Conservation (phyloP, 176 grass and related monocot genomes). For the Leersia perrieri region DNA sequence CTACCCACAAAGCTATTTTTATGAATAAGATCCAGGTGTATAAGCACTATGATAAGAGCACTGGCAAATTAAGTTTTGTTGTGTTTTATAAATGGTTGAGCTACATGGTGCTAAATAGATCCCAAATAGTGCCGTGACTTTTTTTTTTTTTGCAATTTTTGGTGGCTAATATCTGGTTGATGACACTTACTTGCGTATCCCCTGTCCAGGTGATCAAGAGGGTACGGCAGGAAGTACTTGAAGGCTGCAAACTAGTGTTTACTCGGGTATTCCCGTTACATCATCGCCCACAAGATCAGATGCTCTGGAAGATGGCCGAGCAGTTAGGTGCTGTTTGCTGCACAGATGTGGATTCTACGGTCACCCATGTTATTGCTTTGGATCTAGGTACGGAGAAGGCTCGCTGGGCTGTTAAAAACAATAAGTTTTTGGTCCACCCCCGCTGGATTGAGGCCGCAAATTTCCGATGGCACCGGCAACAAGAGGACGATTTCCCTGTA, state of each 20-base stretch:
- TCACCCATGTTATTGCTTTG: slow-evolving; percentile 69
- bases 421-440: slow-evolving; percentile 72
- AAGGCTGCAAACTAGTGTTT: slow-evolving; percentile 82
- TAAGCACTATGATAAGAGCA: background rate
- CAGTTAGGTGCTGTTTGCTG: slow-evolving; percentile 68
- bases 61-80: background rate
- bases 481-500: slow-evolving; percentile 57
- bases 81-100: slow-evolving; percentile 3
- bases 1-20: background rate
- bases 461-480: slow-evolving; percentile 51
- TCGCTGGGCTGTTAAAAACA: slow-evolving; percentile 48
- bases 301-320: slow-evolving; percentile 80
- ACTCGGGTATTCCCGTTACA: slow-evolving; percentile 63
- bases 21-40: background rate
- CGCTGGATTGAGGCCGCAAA: slow-evolving; percentile 67
- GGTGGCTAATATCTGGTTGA: background rate
- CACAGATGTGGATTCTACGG: slow-evolving; percentile 44
- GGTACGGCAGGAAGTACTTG: slow-evolving; percentile 55
- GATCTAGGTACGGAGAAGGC: slow-evolving; percentile 60
- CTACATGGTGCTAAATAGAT: slow-evolving; percentile 2
- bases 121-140: background rate
- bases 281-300: slow-evolving; percentile 39
- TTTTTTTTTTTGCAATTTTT: slow-evolving; percentile 1
- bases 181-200: background rate
- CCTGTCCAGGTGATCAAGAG: slow-evolving; percentile 60